These are phyloP conservation scores for Moniliophthora roreri DNA, from an alignment of 1,284 basidiomycete species.

Conservation along the genomic window DNA sequence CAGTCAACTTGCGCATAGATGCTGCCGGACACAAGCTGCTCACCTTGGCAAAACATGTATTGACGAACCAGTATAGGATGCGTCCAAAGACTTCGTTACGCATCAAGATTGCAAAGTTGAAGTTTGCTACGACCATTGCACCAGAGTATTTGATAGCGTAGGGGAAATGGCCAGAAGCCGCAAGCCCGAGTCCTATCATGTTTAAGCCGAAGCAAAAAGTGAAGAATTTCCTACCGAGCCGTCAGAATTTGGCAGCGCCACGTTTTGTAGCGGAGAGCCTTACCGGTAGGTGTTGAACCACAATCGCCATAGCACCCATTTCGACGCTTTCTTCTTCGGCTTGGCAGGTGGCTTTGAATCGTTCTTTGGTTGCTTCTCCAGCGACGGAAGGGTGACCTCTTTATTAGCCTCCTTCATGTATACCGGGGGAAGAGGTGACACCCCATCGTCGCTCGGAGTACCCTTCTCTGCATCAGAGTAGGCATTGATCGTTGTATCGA, in stretches of 20 bases:
- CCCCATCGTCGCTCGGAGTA: too few species aligned
- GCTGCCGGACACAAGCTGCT: conserved; percentile 7
- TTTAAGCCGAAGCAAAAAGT: conserved; percentile 57
- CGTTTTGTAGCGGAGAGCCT: neutral
- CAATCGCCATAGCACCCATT: conserved; percentile 55
- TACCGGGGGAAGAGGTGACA: too few species aligned
- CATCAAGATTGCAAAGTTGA: conserved; percentile 49
- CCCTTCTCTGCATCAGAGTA: too few species aligned
- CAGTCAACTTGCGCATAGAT: conserved; percentile 1
- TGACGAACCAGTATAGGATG: conserved; percentile 50
- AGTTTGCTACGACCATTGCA: conserved; percentile 60
- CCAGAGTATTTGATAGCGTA: conserved; percentile 60
- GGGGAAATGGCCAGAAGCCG: conserved; percentile 63
- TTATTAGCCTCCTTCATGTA: too few species aligned
- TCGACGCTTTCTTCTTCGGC: conserved; percentile 41
- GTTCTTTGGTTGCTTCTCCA: too few species aligned
- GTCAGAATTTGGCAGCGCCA: neutral
- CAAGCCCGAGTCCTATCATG: conserved; percentile 57
- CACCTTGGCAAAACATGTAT: conserved; percentile 64
- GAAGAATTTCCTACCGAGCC: conserved; percentile 58
- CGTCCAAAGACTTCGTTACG: conserved; percentile 59
- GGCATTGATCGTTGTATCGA: too few species aligned
- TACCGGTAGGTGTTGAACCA: conserved; percentile 76
- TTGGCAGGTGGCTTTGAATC: too few species aligned
- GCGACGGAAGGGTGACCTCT: too few species aligned